Evolutionary conservation across 2,329 filamentous ascomycete species (phyloP).

Genomic region (Fusarium oxysporum): DNA sequence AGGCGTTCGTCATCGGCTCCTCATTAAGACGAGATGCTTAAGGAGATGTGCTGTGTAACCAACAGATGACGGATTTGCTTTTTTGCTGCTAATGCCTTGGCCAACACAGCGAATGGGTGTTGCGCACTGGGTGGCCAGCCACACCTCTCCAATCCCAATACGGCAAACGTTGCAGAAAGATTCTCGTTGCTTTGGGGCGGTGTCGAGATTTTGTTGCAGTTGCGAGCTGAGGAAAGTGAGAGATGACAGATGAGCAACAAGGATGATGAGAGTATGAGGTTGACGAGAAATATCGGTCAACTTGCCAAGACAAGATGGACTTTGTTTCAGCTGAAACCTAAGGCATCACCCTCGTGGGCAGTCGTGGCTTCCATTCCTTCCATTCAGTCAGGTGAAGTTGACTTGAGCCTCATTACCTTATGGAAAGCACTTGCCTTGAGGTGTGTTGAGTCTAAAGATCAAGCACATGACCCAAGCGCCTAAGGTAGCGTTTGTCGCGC

Average conservation of each 20-base stretch:
- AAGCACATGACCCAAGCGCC: conserved; percentile 33
- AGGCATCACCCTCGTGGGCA: conserved; percentile 13
- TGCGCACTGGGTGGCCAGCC: conserved; percentile 29
- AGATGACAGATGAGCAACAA: conserved; percentile 23
- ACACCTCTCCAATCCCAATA: conserved; percentile 32
- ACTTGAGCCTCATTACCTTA: conserved; percentile 16
- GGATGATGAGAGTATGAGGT: conserved; percentile 18
- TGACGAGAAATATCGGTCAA: conserved; percentile 20
- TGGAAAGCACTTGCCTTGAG: not conserved
- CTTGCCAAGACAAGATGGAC: conserved; percentile 9
- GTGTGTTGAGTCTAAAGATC: not conserved
- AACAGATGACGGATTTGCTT: conserved; percentile 34
- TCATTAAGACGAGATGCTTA: conserved; percentile 11
- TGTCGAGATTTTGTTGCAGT: conserved; percentile 16
- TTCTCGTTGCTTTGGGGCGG: conserved; percentile 20
- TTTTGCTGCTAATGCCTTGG: conserved; percentile 28
- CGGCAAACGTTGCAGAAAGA: conserved; percentile 39
- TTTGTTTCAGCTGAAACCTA: conserved; percentile 15
- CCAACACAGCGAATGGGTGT: conserved; percentile 13
- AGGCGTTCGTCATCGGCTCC: conserved; percentile 30
- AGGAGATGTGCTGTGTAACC: conserved; percentile 19
- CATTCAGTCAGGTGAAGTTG: not conserved
- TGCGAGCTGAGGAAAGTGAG: conserved; percentile 27
- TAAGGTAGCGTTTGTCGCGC: conserved; percentile 29
- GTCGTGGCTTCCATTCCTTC: conserved; percentile 11